Evolutionary conservation across 768 basidiomycete species (phyloP).

Genomic region (Melanogaster broomeanus): DNA sequence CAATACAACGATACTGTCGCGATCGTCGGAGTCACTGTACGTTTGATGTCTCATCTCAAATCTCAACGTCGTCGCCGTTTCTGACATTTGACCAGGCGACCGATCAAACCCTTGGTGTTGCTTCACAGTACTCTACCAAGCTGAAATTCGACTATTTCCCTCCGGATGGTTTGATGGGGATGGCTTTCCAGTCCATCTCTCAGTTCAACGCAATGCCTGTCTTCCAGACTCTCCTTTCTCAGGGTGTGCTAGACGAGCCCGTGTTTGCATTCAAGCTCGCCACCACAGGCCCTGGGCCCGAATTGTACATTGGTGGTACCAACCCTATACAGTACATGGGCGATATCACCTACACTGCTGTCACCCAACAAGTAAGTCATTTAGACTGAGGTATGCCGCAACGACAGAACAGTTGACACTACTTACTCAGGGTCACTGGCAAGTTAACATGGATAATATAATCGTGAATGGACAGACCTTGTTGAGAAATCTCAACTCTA

Average conservation of each 20-base stretch:
- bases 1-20: background rate
- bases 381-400: constrained; percentile 1
- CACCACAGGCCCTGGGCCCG: too few relatives aligned
- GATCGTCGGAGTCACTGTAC: background rate
- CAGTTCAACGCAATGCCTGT: too few relatives aligned
- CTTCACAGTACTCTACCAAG: background rate
- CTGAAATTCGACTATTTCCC: background rate
- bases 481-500: background rate
- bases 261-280: too few relatives aligned
- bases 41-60: background rate
- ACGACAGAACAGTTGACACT: too few relatives aligned
- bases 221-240: too few relatives aligned
- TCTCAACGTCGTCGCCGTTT: background rate
- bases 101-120: too few relatives aligned
- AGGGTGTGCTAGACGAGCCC: too few relatives aligned
- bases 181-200: too few relatives aligned
- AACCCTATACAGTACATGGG: constrained; percentile 41
- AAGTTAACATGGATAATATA: background rate
- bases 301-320: constrained; percentile 51
- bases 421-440: too few relatives aligned
- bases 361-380: background rate
- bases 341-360: too few relatives aligned
- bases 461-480: background rate
- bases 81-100: background rate
- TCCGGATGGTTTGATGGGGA: constrained; percentile 29